Evolutionary conservation across 257 asterid genomes (phyloP).

Genomic region (Capsicum rhomboideum): DNA sequence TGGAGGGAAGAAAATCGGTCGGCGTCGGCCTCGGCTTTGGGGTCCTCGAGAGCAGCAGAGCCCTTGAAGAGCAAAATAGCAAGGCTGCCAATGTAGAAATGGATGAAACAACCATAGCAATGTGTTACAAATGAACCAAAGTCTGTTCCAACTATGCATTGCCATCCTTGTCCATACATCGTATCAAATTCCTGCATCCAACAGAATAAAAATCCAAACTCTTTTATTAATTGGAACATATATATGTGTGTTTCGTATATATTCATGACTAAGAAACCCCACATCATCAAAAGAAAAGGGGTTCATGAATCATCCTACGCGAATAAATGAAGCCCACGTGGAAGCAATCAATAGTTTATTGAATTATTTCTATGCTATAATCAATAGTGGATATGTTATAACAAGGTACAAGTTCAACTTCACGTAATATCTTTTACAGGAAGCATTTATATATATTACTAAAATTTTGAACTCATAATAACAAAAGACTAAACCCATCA

Average conservation of each 20-base stretch:
- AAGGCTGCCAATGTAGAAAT: slow-evolving; percentile 62
- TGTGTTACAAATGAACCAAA: slow-evolving; percentile 93
- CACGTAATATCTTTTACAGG: background rate
- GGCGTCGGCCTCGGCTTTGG: background rate
- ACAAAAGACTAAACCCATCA: background rate
- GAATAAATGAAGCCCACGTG: too few species aligned
- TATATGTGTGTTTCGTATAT: too few species aligned
- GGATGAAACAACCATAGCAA: slow-evolving; percentile 72
- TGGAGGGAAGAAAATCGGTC: slow-evolving; percentile 12
- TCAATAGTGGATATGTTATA: background rate
- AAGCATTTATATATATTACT: too few species aligned
- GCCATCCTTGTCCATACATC: slow-evolving; percentile 69
- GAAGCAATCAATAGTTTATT: too few species aligned
- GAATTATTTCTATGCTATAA: background rate
- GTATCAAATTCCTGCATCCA: slow-evolving; percentile 61
- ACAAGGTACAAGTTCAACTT: background rate
- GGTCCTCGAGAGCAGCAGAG: slow-evolving; percentile 9
- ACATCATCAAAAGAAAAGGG: too few species aligned
- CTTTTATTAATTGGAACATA: too few species aligned
- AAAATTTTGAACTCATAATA: background rate
- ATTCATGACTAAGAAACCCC: too few species aligned
- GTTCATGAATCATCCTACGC: too few species aligned
- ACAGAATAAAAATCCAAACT: background rate
- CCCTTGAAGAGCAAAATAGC: slow-evolving; percentile 73
- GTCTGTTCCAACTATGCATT: slow-evolving; percentile 86